phyloP scores from a whole-genome alignment of 2,329 filamentous ascomycete species.

The Daldinia sp. region DNA sequence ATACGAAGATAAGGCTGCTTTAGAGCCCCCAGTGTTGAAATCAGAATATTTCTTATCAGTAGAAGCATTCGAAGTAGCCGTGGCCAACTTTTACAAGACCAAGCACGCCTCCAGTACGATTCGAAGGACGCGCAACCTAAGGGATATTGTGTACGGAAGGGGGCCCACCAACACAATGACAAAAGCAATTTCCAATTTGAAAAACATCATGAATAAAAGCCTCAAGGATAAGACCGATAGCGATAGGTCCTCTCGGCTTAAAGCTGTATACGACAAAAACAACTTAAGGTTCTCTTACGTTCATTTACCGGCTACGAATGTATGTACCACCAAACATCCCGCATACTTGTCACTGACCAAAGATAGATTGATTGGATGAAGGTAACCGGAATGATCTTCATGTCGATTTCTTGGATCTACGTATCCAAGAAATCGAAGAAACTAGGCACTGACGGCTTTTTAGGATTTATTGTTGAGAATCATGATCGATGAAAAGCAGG shows the following conservation, averaged over 20 bases:
- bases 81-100: slow-evolving; percentile 18
- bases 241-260: neutral
- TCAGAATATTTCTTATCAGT: neutral
- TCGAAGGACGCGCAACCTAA: slow-evolving; percentile 8
- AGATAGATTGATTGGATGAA: slow-evolving; percentile 27
- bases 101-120: slow-evolving; percentile 8
- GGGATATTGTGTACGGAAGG: slow-evolving; percentile 8
- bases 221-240: neutral
- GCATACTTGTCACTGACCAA: neutral
- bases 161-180: slow-evolving; percentile 16
- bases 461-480: slow-evolving; percentile 25
- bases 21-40: neutral
- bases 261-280: neutral
- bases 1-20: slow-evolving; percentile 14
- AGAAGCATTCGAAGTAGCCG: neutral
- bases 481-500: slow-evolving; percentile 5
- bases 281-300: slow-evolving; percentile 17
- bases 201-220: neutral
- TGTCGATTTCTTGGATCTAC: neutral
- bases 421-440: neutral
- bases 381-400: slow-evolving; percentile 7
- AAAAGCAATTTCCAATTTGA: neutral
- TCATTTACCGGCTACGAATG: slow-evolving; percentile 29
- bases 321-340: slow-evolving; percentile 5
- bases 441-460: neutral